A percentile compares a stretch with the other conserved stretches of the same genome.
Evolutionary conservation across 2,329 filamentous ascomycete genomes (phyloP).

Genomic region (Parafenestella ontariensis): DNA sequence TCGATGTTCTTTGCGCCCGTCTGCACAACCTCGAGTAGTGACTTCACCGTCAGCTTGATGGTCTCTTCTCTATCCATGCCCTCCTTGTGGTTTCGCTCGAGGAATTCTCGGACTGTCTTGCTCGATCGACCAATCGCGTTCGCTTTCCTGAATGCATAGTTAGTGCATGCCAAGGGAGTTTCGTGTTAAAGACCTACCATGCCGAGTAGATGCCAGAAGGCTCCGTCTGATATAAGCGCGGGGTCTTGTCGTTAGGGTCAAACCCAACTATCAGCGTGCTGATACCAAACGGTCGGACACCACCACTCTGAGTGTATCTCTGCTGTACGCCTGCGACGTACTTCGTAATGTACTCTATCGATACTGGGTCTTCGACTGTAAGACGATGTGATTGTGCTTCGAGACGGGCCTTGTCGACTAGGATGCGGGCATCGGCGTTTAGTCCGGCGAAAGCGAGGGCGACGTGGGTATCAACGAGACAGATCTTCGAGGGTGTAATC

Average conservation of each 20-base stretch:
- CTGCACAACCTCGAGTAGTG: slow-evolving; percentile 95
- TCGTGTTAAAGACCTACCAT: slow-evolving; percentile 68
- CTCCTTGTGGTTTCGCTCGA: slow-evolving; percentile 98
- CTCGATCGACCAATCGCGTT: slow-evolving; percentile 98
- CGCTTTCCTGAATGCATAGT: slow-evolving; percentile 77
- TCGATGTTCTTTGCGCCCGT: slow-evolving; percentile 99
- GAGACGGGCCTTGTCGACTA: slow-evolving; percentile 96
- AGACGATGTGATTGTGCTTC: slow-evolving; percentile 97
- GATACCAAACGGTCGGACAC: slow-evolving; percentile 98
- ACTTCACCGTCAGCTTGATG: slow-evolving; percentile 97
- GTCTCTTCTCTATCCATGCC: slow-evolving; percentile 96
- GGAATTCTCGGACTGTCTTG: slow-evolving; percentile 98
- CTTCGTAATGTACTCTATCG: slow-evolving; percentile 99
- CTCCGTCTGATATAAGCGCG: slow-evolving; percentile 95
- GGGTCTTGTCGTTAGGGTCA: slow-evolving; percentile 87
- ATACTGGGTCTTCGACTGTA: slow-evolving; percentile 95
- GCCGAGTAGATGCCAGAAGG: slow-evolving; percentile 99
- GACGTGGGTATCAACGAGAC: slow-evolving; percentile 92
- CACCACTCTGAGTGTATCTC: slow-evolving; percentile 97
- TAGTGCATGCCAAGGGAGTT: not conserved
- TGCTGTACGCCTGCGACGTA: slow-evolving; percentile 98
- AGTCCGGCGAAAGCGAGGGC: slow-evolving; percentile 96
- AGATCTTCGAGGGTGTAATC: slow-evolving; percentile 99
- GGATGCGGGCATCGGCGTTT: slow-evolving; percentile 96
- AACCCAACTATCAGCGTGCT: slow-evolving; percentile 99